Base-by-base conservation (phyloP, 306 rosid species). In the Canavalia ensiformis region DNA sequence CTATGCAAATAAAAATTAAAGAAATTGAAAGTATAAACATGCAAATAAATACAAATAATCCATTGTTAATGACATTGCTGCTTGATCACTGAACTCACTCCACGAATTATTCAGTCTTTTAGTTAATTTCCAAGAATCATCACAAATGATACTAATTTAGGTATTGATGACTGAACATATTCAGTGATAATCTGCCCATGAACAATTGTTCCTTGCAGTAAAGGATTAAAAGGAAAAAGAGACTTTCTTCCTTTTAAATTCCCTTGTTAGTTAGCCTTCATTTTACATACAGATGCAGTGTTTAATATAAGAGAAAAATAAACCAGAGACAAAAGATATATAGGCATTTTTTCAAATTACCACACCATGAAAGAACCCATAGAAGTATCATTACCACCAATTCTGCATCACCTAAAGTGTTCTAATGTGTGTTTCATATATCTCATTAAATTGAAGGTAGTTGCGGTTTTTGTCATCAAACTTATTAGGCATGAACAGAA, bases 111-210 rank as follows among this genome's bases (percentile, higher is more conserved):
- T 58, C 70, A 33, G 1, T 55, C 28, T 67, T 12, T 42, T 29
- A 44, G 59, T 41, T 57, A 42, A 58, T 78, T 67, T 55, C 68
- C 37, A 66, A 78, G 33, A 67, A 67, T 54, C 31, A n/a, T 33
- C 50, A 66, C 67, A 77, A 44, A 49, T 9, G 46, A 64, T 18
- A 50, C 75, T 8, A 34, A 25, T 59, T 66, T 56, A 6, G 47
- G 41, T 72, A 51, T 60, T 65, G 18, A 74, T 31, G 60, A 73
- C 73, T 74, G 80, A 42, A 56, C 31, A 55, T 65, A 65, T 51
- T 31, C 73, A 30, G 45, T 74, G 39, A n/a, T 73, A 30, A 73
- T 64, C 39, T 4, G 34, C 55, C 4, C 37, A 67, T 50, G 33
- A 56, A 34, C 57, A 66, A 30, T 33, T 13, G 30, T 29, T 46